Evolutionary conservation across 2,329 filamentous ascomycete genomes (phyloP), one percentile per base, ranked within the genome.

Genomic region (Fusarium succisae): DNA sequence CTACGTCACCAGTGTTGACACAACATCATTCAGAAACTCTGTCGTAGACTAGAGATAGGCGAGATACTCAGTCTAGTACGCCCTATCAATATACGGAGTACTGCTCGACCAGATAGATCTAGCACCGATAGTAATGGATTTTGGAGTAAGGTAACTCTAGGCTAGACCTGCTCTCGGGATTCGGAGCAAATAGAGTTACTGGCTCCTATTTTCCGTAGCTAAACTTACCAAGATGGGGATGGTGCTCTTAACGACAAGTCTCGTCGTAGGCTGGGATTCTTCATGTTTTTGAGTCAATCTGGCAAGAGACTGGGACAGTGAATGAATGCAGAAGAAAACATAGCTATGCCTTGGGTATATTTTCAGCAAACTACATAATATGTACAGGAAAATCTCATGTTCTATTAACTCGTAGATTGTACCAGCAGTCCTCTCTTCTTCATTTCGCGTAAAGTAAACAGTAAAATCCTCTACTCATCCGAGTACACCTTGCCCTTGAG

Each of bases 341-440:
- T 69, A 54, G 62, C 66, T 50, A 57, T 75, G 55, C 70, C 50
- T 75, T 68, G 76, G 76, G 76, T 78, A 78, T 78, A 78, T 72
- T 77, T 62, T 69, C 63, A 66, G 50, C 45, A 53, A 65, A 68
- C 54, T 67, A 48, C 60, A 60, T 28, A 43, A 30, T 56, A 65
- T 70, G 30, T 63, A 50, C 61, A 74, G 59, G 24, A 51, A 65
- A 53, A 51, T 57, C 51, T 26, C 65, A 63, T 63, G n/a, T 68
- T 68, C 67, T 74, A 69, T 61, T 26, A 63, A 63, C 55, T 62
- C 61, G 43, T 61, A 73, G 43, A 69, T 69, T 73, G 43, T 32
- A 63, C 45, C 56, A 18, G n/a, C 38, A 62, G n/a, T 38, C 51
- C 38, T 28, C 53, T 37, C 64, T 55, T 28, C 57, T 51, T 47